Conservation (phyloP, 495 filamentous ascomycete genomes). For the Lophiotrema nucula region DNA sequence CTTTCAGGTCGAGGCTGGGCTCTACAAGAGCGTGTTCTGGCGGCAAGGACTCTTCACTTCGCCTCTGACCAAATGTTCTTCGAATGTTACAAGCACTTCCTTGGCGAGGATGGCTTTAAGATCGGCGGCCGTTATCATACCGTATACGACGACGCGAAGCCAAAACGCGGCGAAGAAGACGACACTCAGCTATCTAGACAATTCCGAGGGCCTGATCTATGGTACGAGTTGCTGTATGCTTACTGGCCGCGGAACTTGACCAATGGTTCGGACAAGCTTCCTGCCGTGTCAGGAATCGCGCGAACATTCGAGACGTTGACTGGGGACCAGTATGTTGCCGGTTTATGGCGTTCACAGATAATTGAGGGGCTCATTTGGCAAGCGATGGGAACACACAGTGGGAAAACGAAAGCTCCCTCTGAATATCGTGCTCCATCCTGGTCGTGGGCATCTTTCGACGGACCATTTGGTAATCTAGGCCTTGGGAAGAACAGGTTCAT, state of each 20-base stretch:
- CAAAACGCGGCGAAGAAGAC: neutral
- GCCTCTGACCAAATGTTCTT: slow-evolving; percentile 1
- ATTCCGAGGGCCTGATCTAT: neutral
- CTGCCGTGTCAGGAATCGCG: neutral
- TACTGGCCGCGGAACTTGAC: neutral
- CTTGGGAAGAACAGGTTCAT: neutral
- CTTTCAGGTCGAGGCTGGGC: slow-evolving; percentile 8
- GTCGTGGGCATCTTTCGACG: slow-evolving; percentile 19
- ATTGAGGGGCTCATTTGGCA: slow-evolving; percentile 8
- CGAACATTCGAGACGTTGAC: neutral
- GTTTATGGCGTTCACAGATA: slow-evolving; percentile 5
- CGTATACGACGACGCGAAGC: slow-evolving; percentile 1
- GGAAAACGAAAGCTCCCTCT: neutral
- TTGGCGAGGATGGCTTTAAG: neutral
- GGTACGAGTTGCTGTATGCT: neutral
- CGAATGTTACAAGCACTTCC: slow-evolving; percentile 4
- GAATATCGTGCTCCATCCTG: slow-evolving; percentile 14
- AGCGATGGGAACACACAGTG: neutral
- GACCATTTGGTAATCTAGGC: slow-evolving; percentile 3
- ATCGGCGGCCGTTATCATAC: neutral
- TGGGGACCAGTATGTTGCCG: slow-evolving; percentile 2
- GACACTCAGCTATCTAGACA: neutral
- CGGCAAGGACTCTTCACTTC: slow-evolving; percentile 7
- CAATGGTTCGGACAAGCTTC: slow-evolving; percentile 6
- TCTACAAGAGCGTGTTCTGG: slow-evolving; percentile 15